phyloP scores from a whole-genome alignment of 176 grass and related monocot species.

The Dactylis glomerata region DNA sequence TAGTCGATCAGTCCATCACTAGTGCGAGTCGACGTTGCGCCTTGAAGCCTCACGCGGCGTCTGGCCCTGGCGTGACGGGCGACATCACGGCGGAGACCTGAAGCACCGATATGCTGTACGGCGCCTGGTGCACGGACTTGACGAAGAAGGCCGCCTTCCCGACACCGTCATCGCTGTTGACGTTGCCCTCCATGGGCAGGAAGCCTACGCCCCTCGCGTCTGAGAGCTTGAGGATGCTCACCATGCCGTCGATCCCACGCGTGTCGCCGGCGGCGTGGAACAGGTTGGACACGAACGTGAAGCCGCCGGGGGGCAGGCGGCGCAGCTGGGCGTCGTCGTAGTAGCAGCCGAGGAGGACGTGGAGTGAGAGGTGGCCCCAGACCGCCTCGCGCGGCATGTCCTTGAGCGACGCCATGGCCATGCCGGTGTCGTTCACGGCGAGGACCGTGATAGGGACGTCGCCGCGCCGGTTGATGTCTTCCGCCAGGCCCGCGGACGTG shows the following conservation, averaged over 20 bases:
- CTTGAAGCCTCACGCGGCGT: neutral
- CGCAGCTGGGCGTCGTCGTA: conserved; percentile 54
- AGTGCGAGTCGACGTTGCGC: no score
- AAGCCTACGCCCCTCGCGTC: conserved; percentile 41
- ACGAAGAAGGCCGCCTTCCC: conserved; percentile 30
- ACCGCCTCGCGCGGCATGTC: conserved; percentile 30
- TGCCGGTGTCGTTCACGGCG: conserved; percentile 40
- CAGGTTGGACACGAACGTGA: conserved; percentile 31
- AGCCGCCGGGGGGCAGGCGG: conserved; percentile 26
- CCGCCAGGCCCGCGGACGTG: conserved; percentile 31
- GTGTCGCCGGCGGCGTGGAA: conserved; percentile 44
- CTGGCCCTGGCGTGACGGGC: neutral
- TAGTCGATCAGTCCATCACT: no score
- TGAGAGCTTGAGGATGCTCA: conserved; percentile 36
- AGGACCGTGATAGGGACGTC: conserved; percentile 54
- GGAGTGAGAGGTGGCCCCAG: conserved; percentile 49
- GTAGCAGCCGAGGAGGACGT: conserved; percentile 59
- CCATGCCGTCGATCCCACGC: conserved; percentile 39
- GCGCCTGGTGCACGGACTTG: conserved; percentile 39
- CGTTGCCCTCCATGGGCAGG: neutral
- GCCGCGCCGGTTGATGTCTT: conserved; percentile 41
- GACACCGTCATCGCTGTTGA: neutral
- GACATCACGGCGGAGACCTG: conserved; percentile 44
- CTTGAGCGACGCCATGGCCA: conserved; percentile 38
- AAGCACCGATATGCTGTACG: conserved; percentile 44